Evolutionary conservation across 768 basidiomycete genomes (phyloP).

Genomic region (Rhodosporidiobolus sp.): DNA sequence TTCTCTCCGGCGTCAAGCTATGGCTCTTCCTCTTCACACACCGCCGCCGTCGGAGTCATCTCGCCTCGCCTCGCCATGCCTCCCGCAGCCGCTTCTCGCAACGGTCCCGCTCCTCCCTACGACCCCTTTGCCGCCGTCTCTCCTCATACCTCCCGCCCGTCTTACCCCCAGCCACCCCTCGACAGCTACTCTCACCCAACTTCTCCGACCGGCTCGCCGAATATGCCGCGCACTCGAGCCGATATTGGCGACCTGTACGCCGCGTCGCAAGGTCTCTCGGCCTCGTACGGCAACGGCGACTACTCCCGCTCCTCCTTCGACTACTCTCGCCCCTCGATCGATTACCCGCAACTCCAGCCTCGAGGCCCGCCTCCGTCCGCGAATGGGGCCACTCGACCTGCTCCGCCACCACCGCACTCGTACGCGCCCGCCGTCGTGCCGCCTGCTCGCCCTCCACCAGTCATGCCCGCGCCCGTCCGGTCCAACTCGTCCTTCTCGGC

Average conservation of each 20-base stretch:
- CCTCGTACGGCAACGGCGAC: not conserved
- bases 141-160: not conserved
- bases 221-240: slow-evolving; percentile 6
- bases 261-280: not conserved
- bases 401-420: not conserved
- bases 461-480: slow-evolving; percentile 33
- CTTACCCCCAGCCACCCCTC: slow-evolving; percentile 13
- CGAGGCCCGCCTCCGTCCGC: slow-evolving; percentile 7
- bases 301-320: slow-evolving; percentile 10
- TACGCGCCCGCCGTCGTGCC: not conserved
- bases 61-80: slow-evolving; percentile 38
- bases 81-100: slow-evolving; percentile 24
- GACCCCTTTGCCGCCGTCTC: slow-evolving; percentile 18
- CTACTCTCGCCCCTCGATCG: slow-evolving; percentile 26
- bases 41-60: not conserved
- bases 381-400: not conserved
- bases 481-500: slow-evolving; percentile 36
- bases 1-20: not conserved
- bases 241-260: slow-evolving; percentile 9
- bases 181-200: slow-evolving; percentile 1
- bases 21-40: not conserved
- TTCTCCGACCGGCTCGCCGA: not conserved
- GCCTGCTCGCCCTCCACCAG: slow-evolving; percentile 26
- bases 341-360: slow-evolving; percentile 27
- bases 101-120: slow-evolving; percentile 16